A percentile compares a stretch with the other conserved stretches of the same genome.
Conservation (phyloP, 1,284 basidiomycete species). For the Moesziomyces sp. region DNA sequence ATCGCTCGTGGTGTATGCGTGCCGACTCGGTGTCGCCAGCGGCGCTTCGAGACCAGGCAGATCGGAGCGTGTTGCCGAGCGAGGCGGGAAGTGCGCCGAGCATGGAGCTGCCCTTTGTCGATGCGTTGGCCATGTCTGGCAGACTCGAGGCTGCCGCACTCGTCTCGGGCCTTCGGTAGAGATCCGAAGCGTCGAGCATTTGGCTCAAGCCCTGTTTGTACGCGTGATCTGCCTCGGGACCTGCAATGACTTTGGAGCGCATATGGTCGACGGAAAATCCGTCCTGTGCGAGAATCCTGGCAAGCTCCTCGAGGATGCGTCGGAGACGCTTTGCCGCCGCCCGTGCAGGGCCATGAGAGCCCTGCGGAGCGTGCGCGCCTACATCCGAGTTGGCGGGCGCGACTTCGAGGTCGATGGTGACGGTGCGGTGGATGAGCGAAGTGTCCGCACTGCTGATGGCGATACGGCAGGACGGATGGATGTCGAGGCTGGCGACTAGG, state of each 20-base stretch:
- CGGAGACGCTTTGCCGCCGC: slow-evolving; percentile 26
- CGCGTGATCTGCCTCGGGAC: not conserved
- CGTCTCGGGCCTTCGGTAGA: not conserved
- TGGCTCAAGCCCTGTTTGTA: slow-evolving; percentile 24
- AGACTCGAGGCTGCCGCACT: slow-evolving; percentile 8
- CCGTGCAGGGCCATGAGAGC: slow-evolving; percentile 3
- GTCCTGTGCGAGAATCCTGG: slow-evolving; percentile 30
- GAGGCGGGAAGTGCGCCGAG: slow-evolving; percentile 14
- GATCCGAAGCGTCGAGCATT: slow-evolving; percentile 18
- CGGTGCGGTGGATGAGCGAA: slow-evolving; percentile 66
- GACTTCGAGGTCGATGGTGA: slow-evolving; percentile 59
- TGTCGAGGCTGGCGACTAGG: slow-evolving; percentile 55
- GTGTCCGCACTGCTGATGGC: slow-evolving; percentile 56
- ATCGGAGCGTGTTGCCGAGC: slow-evolving; percentile 28
- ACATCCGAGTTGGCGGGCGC: slow-evolving; percentile 22
- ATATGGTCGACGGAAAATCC: slow-evolving; percentile 47
- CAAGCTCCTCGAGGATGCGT: slow-evolving; percentile 27
- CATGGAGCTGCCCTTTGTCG: slow-evolving; percentile 5
- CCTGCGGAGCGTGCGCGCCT: slow-evolving; percentile 10
- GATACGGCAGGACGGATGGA: slow-evolving; percentile 13
- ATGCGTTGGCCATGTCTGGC: not conserved
- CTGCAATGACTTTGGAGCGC: slow-evolving; percentile 11
- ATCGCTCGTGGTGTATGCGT: slow-evolving; percentile 39
- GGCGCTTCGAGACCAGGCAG: slow-evolving; percentile 5
- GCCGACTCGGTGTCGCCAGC: not conserved